These are phyloP conservation scores for Verticillium tricorpus DNA, from an alignment of 2,329 filamentous ascomycete species.

Conservation along the genomic window DNA sequence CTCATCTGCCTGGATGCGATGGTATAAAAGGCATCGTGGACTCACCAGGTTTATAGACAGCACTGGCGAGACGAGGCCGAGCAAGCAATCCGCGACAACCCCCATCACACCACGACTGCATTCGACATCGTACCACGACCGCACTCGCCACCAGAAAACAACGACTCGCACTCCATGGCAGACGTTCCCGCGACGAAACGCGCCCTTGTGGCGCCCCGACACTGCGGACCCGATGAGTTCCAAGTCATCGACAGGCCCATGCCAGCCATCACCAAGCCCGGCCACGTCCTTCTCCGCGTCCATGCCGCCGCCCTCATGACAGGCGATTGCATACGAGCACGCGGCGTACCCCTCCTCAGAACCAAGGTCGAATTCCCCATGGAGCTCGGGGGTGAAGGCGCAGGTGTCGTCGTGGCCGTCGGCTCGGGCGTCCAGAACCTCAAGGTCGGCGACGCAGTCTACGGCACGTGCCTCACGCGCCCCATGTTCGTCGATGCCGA, in stretches of 20 bases:
- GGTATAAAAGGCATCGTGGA: no score
- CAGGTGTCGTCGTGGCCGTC: conserved; percentile 5
- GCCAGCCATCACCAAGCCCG: conserved; percentile 35
- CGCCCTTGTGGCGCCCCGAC: conserved; percentile 34
- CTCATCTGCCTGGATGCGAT: no score
- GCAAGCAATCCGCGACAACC: no score
- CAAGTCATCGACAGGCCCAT: conserved; percentile 36
- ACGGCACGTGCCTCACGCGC: conserved; percentile 30
- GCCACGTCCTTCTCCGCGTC: conserved; percentile 38
- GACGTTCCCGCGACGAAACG: conserved; percentile 35
- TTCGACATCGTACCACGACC: neutral
- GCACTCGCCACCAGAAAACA: neutral
- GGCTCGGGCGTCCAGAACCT: conserved; percentile 2
- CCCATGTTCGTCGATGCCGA: conserved; percentile 24
- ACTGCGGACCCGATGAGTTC: conserved; percentile 31
- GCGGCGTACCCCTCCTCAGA: conserved; percentile 17
- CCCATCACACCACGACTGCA: neutral
- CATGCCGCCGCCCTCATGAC: conserved; percentile 30
- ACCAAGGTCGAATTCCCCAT: conserved; percentile 24
- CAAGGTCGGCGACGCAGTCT: conserved; percentile 19
- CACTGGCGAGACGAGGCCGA: no score
- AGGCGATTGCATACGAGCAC: conserved; percentile 24
- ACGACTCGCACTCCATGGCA: conserved; percentile 16
- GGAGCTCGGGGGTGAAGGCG: conserved; percentile 8
- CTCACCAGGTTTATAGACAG: no score